These are phyloP conservation scores for Phylloporus sp. DNA, from an alignment of 768 basidiomycete species.

Conservation along the genomic window DNA sequence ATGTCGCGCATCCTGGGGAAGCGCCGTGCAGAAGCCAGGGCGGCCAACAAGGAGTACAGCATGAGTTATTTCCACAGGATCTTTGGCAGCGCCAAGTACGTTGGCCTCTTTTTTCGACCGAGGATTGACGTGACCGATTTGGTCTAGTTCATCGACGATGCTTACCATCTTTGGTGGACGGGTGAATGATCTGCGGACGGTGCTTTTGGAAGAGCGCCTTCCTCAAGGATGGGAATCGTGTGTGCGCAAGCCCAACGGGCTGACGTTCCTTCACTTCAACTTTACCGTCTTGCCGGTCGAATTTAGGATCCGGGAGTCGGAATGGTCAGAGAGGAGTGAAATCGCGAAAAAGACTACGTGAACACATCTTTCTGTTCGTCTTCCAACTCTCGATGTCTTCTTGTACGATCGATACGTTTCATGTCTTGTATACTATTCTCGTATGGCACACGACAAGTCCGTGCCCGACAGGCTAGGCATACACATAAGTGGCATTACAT, in stretches of 20 bases:
- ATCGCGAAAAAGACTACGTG: background rate
- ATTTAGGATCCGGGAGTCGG: slow-evolving; percentile 13
- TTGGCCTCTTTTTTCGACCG: slow-evolving; percentile 7
- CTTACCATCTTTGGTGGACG: slow-evolving; percentile 66
- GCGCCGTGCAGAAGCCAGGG: slow-evolving; percentile 56
- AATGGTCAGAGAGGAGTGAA: slow-evolving; percentile 13
- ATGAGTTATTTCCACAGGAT: slow-evolving; percentile 49
- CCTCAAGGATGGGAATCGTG: slow-evolving; percentile 69
- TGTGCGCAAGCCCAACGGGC: slow-evolving; percentile 46
- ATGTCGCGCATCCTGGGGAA: slow-evolving; percentile 53
- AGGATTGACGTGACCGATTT: background rate
- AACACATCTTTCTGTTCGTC: background rate
- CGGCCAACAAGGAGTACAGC: slow-evolving; percentile 54
- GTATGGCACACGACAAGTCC: background rate
- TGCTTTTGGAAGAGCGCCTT: slow-evolving; percentile 64
- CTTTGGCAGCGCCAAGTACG: slow-evolving; percentile 69
- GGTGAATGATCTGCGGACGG: slow-evolving; percentile 45
- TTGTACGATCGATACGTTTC: background rate
- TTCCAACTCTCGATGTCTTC: background rate
- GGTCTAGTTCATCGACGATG: slow-evolving; percentile 56
- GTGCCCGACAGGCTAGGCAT: background rate
- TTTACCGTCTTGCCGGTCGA: slow-evolving; percentile 24
- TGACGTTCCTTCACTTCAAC: slow-evolving; percentile 60
- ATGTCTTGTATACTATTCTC: background rate
- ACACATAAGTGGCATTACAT: background rate